Evolutionary conservation across 2,329 filamentous ascomycete genomes (phyloP).

Genomic region (Phialophora tarda): DNA sequence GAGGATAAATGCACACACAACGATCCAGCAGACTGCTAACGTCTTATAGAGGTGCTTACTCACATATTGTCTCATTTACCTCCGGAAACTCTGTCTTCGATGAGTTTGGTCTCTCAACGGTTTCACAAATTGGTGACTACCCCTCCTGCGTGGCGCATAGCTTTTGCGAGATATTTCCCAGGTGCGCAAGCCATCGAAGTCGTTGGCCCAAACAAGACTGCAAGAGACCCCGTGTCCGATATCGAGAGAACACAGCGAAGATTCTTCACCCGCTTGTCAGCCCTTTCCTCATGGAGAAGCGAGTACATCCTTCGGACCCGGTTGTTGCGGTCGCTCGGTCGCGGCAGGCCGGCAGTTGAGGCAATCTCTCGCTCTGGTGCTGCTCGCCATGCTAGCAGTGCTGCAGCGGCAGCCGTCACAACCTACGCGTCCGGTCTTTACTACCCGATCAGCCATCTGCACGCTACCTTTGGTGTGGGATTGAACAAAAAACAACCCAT

Average conservation of each 20-base stretch:
- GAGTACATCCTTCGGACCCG: conserved; percentile 91
- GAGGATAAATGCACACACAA: conserved; percentile 16
- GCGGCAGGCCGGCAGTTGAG: conserved; percentile 74
- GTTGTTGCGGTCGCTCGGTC: conserved; percentile 77
- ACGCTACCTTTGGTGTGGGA: conserved; percentile 74
- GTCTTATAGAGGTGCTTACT: conserved; percentile 77
- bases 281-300: conserved; percentile 89
- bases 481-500: conserved; percentile 72
- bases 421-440: conserved; percentile 86
- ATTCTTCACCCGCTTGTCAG: conserved; percentile 80
- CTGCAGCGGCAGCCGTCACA: conserved; percentile 73
- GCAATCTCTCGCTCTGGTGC: conserved; percentile 59
- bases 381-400: conserved; percentile 60
- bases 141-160: conserved; percentile 90
- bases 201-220: conserved; percentile 44
- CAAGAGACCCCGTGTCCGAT: conserved; percentile 51
- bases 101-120: conserved; percentile 83
- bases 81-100: conserved; percentile 78
- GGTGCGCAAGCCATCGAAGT: conserved; percentile 66
- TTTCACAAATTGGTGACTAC: conserved; percentile 88
- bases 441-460: conserved; percentile 77
- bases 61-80: conserved; percentile 90
- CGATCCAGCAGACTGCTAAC: conserved; percentile 36
- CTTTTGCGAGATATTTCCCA: conserved; percentile 88
- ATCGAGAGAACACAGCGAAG: conserved; percentile 69